Percentiles rank a stretch among this genome's conserved stretches.
These are phyloP conservation scores for Arabis alpina DNA, from an alignment of 345 rosid species.

Conservation along the genomic window DNA sequence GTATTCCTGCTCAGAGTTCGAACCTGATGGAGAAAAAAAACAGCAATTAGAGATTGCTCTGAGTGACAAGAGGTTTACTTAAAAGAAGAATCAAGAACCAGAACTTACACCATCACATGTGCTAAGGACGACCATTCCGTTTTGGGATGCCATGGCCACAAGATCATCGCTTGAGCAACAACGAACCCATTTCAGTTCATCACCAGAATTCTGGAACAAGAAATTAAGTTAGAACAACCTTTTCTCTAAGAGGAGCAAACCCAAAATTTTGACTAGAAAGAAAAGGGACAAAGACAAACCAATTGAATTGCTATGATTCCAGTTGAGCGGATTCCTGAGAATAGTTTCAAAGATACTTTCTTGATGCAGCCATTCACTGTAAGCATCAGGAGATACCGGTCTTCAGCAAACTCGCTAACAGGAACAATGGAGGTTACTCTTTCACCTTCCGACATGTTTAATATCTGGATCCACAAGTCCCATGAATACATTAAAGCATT, in stretches of 20 bases:
- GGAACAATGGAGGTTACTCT: conserved; percentile 96
- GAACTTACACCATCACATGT: conserved; percentile 74
- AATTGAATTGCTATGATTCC: conserved; percentile 96
- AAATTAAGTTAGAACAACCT: conserved; percentile 11
- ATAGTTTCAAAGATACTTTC: conserved; percentile 80
- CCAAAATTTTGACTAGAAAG: conserved; percentile 5
- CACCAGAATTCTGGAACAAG: conserved; percentile 77
- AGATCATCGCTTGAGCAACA: conserved; percentile 87
- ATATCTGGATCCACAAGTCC: conserved; percentile 56
- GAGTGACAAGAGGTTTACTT: conserved; percentile 7
- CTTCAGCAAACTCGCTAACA: conserved; percentile 78
- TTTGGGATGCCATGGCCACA: conserved; percentile 95
- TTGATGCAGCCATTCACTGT: conserved; percentile 95
- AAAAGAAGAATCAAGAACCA: conserved; percentile 5
- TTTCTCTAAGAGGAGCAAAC: not conserved
- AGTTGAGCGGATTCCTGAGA: conserved; percentile 89
- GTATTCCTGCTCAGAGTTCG: conserved; percentile 87
- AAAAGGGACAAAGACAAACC: conserved; percentile 55
- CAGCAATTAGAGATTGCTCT: conserved; percentile 22
- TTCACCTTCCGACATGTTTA: conserved; percentile 89
- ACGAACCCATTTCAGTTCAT: conserved; percentile 92
- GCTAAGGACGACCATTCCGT: conserved; percentile 89
- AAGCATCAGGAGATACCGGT: conserved; percentile 89
- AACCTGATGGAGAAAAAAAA: conserved; percentile 60
- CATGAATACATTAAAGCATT: conserved; percentile 7